A percentile compares a stretch with the other conserved stretches of the same genome.
These are phyloP conservation scores for Ballota nigra DNA, from an alignment of 257 asterid species.

Conservation along the genomic window DNA sequence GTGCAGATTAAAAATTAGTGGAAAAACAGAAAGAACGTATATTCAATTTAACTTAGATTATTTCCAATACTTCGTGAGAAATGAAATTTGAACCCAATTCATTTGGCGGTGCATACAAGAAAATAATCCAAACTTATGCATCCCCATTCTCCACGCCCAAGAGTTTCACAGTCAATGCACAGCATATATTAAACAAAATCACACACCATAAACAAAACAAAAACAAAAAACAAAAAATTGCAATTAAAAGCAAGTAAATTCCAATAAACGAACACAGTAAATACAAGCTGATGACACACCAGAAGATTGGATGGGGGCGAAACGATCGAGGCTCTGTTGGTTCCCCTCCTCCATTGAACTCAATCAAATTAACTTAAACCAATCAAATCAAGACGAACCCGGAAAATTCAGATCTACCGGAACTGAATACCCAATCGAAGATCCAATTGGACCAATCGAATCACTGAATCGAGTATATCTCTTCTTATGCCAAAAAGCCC, in stretches of 20 bases:
- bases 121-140: background rate
- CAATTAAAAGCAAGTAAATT: slow-evolving; percentile 10
- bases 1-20: slow-evolving; percentile 4
- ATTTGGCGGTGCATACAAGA: slow-evolving; percentile 18
- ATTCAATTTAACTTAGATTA: background rate
- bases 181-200: background rate
- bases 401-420: slow-evolving; percentile 42
- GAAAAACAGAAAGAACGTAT: background rate
- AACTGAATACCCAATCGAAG: slow-evolving; percentile 32
- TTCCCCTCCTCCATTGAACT: slow-evolving; percentile 64
- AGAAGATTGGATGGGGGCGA: slow-evolving; percentile 57
- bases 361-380: slow-evolving; percentile 28
- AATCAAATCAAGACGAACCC: slow-evolving; percentile 29
- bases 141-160: background rate
- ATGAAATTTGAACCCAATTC: background rate
- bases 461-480: slow-evolving; percentile 19
- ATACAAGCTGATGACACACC: slow-evolving; percentile 43
- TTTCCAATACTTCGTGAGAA: slow-evolving; percentile 9
- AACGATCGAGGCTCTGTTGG: slow-evolving; percentile 59
- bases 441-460: slow-evolving; percentile 31
- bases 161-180: background rate
- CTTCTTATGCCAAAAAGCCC: slow-evolving; percentile 13
- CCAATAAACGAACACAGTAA: background rate
- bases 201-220: background rate
- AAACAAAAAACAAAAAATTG: too few species aligned